phyloP scores from a whole-genome alignment of 257 asterid genomes.

The Solanum habrochaites region DNA sequence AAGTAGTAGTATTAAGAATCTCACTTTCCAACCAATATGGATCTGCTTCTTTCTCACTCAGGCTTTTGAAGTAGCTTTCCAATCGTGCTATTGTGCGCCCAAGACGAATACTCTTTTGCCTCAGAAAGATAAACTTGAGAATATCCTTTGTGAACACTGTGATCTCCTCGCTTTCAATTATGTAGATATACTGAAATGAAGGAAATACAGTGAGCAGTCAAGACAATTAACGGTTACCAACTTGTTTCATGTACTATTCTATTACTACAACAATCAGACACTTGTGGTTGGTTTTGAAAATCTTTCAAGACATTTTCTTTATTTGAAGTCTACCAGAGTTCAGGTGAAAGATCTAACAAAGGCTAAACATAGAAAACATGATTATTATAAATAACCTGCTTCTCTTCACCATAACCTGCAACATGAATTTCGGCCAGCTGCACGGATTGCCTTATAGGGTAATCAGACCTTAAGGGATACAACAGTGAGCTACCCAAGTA shows the following conservation, averaged over 20 bases:
- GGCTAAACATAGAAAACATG: neutral
- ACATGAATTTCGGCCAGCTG: neutral
- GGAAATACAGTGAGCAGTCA: neutral
- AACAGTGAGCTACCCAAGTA: neutral
- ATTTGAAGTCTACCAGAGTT: neutral
- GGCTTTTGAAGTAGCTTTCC: slow-evolving; percentile 14
- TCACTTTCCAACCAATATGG: slow-evolving; percentile 50
- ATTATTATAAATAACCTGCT: neutral
- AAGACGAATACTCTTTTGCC: slow-evolving; percentile 54
- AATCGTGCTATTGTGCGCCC: slow-evolving; percentile 25
- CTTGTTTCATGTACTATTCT: neutral
- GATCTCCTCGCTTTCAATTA: slow-evolving; percentile 55
- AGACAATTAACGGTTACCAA: neutral
- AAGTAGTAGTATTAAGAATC: slow-evolving; percentile 40
- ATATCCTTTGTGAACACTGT: slow-evolving; percentile 34
- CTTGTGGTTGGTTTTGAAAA: neutral
- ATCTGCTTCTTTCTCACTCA: slow-evolving; percentile 15
- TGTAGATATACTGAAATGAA: slow-evolving; percentile 54
- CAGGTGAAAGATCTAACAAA: neutral
- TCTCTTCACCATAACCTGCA: neutral
- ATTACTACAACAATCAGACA: neutral
- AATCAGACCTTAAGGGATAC: neutral
- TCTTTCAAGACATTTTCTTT: neutral
- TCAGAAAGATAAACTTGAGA: slow-evolving; percentile 33
- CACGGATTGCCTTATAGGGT: neutral